A percentile compares a stretch with the other conserved stretches of the same genome.
These are phyloP conservation scores for Acer negundo DNA, from an alignment of 345 rosid genomes.

Conservation along the genomic window DNA sequence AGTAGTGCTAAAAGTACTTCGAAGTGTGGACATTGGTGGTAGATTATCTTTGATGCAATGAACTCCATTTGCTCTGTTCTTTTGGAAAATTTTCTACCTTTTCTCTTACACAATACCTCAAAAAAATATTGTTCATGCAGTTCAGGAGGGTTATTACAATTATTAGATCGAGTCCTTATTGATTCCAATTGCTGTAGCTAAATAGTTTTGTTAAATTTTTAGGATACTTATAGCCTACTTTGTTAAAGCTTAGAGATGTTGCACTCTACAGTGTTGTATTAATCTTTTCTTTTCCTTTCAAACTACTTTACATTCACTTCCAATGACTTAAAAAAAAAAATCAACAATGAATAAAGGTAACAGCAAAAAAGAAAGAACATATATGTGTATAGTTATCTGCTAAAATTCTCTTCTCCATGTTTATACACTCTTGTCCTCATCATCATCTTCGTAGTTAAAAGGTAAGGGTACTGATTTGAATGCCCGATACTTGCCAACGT, in stretches of 20 bases:
- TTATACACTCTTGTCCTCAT: slow-evolving; percentile 14
- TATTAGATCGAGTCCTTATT: too few species aligned
- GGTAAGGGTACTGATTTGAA: slow-evolving; percentile 83
- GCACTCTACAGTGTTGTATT: neutral
- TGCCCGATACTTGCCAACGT: slow-evolving; percentile 78
- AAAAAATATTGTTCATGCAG: too few species aligned
- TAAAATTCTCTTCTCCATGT: neutral
- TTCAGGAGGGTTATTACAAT: too few species aligned
- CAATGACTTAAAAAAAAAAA: neutral
- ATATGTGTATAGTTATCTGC: neutral
- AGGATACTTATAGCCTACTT: neutral
- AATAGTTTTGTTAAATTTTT: neutral
- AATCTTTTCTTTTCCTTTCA: neutral
- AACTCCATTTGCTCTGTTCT: too few species aligned
- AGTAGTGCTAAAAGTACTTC: too few species aligned
- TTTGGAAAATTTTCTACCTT: too few species aligned
- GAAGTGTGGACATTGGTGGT: too few species aligned
- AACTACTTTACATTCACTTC: neutral
- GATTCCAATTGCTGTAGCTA: neutral
- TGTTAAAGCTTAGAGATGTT: neutral
- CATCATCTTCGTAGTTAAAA: slow-evolving; percentile 42
- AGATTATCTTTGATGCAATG: too few species aligned
- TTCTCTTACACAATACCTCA: too few species aligned
- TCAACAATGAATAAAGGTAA: neutral
- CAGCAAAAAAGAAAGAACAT: neutral